Conservation (phyloP, 2,329 filamentous ascomycete species). For the Xylaria sp. region DNA sequence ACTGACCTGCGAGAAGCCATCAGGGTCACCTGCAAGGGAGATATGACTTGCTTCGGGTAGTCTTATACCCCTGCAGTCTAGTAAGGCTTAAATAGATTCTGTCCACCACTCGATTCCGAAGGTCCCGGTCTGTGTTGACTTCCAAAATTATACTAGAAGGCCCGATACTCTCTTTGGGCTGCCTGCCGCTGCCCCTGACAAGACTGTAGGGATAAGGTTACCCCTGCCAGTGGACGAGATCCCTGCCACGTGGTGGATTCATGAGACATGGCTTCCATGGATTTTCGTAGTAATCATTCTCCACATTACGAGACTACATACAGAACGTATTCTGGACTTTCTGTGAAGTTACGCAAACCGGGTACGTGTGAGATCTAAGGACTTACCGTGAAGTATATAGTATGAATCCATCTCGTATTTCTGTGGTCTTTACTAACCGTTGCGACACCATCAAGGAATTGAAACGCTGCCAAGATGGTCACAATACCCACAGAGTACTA, state of each 20-base stretch:
- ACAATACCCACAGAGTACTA: background rate
- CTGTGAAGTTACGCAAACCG: background rate
- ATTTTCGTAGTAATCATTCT: slow-evolving; percentile 34
- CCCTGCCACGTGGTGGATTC: slow-evolving; percentile 33
- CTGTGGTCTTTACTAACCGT: background rate
- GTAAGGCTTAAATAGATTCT: slow-evolving; percentile 20
- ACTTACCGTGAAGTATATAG: background rate
- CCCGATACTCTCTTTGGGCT: slow-evolving; percentile 25
- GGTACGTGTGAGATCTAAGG: background rate
- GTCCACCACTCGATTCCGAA: slow-evolving; percentile 6
- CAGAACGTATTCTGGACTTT: slow-evolving; percentile 2
- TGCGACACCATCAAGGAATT: background rate
- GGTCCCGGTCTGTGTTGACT: slow-evolving; percentile 11
- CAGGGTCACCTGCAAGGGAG: slow-evolving; percentile 1
- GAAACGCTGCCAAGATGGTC: background rate
- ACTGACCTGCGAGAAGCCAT: background rate
- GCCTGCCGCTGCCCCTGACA: slow-evolving; percentile 33
- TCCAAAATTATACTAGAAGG: slow-evolving; percentile 26
- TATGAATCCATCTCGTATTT: background rate
- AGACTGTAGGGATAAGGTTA: slow-evolving; percentile 12
- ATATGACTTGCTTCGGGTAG: background rate
- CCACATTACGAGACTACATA: slow-evolving; percentile 9
- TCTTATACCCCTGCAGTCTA: slow-evolving; percentile 10
- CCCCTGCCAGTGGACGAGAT: slow-evolving; percentile 18
- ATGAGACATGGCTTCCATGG: slow-evolving; percentile 17